phyloP scores from a whole-genome alignment of 116 monocot species.

The Papilionanthe hybrid region DNA sequence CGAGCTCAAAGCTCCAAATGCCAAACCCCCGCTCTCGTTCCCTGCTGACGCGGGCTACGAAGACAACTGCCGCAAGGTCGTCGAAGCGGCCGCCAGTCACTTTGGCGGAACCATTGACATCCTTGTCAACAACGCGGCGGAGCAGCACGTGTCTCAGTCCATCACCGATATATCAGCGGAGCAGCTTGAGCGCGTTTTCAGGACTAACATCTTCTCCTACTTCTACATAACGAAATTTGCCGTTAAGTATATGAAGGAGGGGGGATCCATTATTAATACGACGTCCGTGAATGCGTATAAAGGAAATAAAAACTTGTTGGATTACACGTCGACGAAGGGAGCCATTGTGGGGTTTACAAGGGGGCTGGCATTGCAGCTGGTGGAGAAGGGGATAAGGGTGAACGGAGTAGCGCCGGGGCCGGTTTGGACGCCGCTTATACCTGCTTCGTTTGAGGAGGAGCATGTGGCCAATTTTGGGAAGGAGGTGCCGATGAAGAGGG shows the following conservation, averaged over 20 bases:
- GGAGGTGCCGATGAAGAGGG: constrained; percentile 48
- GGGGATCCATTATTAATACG: constrained; percentile 50
- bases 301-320: constrained; percentile 25
- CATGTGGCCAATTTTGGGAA: constrained; percentile 41
- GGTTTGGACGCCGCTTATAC: constrained; percentile 62
- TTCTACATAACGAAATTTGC: constrained; percentile 57
- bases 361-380: constrained; percentile 42
- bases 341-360: constrained; percentile 57
- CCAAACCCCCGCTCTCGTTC: constrained; percentile 55
- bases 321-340: constrained; percentile 67
- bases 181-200: constrained; percentile 51
- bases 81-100: constrained; percentile 34
- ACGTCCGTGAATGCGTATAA: constrained; percentile 60
- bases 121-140: constrained; percentile 68
- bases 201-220: constrained; percentile 64
- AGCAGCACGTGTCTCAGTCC: constrained; percentile 35
- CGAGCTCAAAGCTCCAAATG: constrained; percentile 15
- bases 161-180: constrained; percentile 44
- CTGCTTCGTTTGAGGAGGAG: constrained; percentile 41
- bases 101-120: constrained; percentile 49
- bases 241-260: constrained; percentile 45
- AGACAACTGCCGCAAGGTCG: constrained; percentile 39
- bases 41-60: constrained; percentile 59
- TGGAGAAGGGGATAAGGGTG: constrained; percentile 45
- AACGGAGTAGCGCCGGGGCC: constrained; percentile 63